phyloP scores from a whole-genome alignment of 164 flowering plant genomes.

The Litsea cubeba region DNA sequence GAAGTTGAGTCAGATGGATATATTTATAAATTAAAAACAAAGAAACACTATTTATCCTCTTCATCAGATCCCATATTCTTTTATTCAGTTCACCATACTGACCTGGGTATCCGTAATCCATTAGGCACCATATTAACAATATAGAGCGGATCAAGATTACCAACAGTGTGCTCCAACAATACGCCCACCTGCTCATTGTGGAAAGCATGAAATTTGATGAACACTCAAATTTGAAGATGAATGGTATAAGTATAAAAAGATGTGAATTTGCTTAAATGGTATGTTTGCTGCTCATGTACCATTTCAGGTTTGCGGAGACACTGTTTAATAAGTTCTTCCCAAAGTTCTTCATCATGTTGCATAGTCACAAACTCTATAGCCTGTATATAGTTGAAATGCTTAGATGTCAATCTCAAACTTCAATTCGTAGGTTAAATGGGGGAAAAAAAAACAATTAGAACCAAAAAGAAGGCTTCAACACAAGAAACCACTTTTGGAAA shows the following conservation, averaged over 20 bases:
- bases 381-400: conserved; percentile 34
- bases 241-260: background rate
- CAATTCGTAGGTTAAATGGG: background rate
- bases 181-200: conserved; percentile 67
- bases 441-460: background rate
- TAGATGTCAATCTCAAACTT: conserved; percentile 6
- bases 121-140: conserved; percentile 91
- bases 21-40: too few relatives aligned
- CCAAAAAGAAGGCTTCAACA: background rate
- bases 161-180: conserved; percentile 96
- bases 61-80: too few relatives aligned
- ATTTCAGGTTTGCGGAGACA: conserved; percentile 88
- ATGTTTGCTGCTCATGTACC: conserved; percentile 38
- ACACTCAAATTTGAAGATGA: background rate
- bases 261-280: background rate
- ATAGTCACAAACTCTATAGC: conserved; percentile 87
- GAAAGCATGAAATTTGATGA: background rate
- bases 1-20: too few relatives aligned
- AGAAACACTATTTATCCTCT: too few relatives aligned
- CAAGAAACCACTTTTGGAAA: background rate
- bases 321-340: conserved; percentile 94
- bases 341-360: conserved; percentile 98
- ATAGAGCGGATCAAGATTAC: conserved; percentile 93
- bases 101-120: conserved; percentile 94
- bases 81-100: conserved; percentile 19